Conservation (phyloP, 2,329 filamentous ascomycete genomes). For the Fusarium sp. region DNA sequence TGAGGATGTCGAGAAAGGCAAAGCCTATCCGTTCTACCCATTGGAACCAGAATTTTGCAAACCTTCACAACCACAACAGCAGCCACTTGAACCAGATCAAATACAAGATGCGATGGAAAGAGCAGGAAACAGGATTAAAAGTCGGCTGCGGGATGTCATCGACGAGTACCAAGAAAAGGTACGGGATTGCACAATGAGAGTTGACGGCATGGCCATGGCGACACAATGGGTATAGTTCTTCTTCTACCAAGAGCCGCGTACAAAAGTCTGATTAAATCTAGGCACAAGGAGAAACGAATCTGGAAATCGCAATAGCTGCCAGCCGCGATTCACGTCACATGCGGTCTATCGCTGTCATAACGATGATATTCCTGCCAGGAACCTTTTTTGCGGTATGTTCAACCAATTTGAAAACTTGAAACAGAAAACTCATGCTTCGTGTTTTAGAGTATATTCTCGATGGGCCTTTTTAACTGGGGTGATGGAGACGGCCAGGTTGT, state of each 20-base stretch:
- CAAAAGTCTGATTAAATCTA: neutral
- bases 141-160: constrained; percentile 6
- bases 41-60: no score
- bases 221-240: constrained; percentile 12
- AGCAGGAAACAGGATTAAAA: neutral
- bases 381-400: constrained; percentile 23
- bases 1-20: no score
- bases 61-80: no score
- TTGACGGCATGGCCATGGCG: constrained; percentile 27
- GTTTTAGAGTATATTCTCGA: constrained; percentile 17
- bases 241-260: neutral
- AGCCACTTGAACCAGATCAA: neutral
- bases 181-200: constrained; percentile 12
- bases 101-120: neutral
- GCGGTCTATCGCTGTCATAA: constrained; percentile 20
- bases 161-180: constrained; percentile 20
- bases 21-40: no score
- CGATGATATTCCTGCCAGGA: constrained; percentile 25
- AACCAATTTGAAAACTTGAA: no score
- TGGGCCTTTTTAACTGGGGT: constrained; percentile 14
- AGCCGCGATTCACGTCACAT: constrained; percentile 19
- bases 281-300: constrained; percentile 22
- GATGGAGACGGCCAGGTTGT: neutral
- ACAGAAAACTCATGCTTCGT: neutral
- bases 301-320: constrained; percentile 17